Evolutionary conservation across 2,329 filamentous ascomycete species (phyloP).

Genomic region (Simplicillium aogashimaense): DNA sequence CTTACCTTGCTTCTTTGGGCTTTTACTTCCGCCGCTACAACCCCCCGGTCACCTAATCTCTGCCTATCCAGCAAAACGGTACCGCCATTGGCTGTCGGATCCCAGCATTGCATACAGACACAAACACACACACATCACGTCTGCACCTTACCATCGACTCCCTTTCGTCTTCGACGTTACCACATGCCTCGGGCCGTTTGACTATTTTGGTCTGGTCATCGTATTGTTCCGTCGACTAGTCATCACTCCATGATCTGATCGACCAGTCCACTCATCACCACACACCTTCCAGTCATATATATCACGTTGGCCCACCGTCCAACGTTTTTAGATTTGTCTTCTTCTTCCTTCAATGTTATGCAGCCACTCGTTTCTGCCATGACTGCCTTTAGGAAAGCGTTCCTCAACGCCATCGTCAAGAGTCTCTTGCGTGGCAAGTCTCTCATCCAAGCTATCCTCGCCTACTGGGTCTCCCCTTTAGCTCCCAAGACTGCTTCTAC

Average conservation of each 20-base stretch:
- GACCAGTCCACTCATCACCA: neutral
- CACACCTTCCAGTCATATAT: slow-evolving; percentile 7
- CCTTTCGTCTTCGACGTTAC: slow-evolving; percentile 6
- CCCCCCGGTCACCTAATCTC: no score
- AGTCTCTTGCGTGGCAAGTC: slow-evolving; percentile 50
- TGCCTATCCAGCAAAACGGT: no score
- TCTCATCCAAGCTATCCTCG: slow-evolving; percentile 45
- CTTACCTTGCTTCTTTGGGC: no score
- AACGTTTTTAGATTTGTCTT: neutral
- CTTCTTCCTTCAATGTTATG: slow-evolving; percentile 24
- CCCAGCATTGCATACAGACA: no score
- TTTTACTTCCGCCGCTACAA: no score
- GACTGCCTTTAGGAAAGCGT: slow-evolving; percentile 42
- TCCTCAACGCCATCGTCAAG: slow-evolving; percentile 45
- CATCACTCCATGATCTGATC: no score
- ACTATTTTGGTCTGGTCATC: slow-evolving; percentile 7
- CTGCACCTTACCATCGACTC: neutral
- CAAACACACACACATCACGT: neutral
- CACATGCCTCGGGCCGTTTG: slow-evolving; percentile 7
- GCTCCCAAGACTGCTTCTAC: slow-evolving; percentile 18
- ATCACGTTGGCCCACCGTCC: slow-evolving; percentile 7
- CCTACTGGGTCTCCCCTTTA: slow-evolving; percentile 40
- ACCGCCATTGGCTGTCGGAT: no score
- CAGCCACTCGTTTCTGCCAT: slow-evolving; percentile 46
- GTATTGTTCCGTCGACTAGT: slow-evolving; percentile 4